Evolutionary conservation across 1,284 basidiomycete genomes (phyloP), one percentile per base, ranked within the genome.

Genomic region (Veloboletus limbatus): DNA sequence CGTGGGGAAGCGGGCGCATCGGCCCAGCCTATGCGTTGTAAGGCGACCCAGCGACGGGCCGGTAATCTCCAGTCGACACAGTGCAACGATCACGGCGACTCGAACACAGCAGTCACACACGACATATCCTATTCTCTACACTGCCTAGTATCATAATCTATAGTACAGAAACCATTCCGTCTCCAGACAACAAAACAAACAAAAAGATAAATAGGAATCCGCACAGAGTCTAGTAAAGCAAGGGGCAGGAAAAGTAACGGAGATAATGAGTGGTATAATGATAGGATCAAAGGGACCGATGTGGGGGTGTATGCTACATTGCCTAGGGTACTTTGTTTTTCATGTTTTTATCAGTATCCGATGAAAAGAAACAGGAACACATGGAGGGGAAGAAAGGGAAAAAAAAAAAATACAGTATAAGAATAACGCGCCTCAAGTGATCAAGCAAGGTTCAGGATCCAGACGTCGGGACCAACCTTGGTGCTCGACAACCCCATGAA

Each of bases 401-500:
- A 10, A 16, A 6, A 6, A 32, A 59, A 9, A 35, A 61, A 48
- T 61, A 63, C 17, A 37, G 27, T 36, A 60, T 60, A 60, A 60
- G 45, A 40, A 58, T 62, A 60, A 22, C 21, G 14, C 47, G 1
- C 43, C 11, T 13, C 36, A 20, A 14, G 8, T 13, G 28, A n/a
- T 61, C 43, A 52, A 33, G 49, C 43, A 8, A 63, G 50, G 49
- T 66, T 66, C 10, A 67, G 21, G 27, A 34, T 7, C 62, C 65
- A 63, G 0, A 53, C 46, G 20, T 66, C 52, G 0, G 62, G 65
- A 3, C 62, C 62, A 7, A 48, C 10, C 52, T 63, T 67, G 46
- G 65, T 63, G 55, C 63, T 65, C 2, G 63, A 68, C 35, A 56
- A 42, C 45, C 75, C 74, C 49, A 61, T 56, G 53, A 75, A 75